These are phyloP conservation scores for Verticillium alfalfae DNA, from an alignment of 2,329 filamentous ascomycete genomes.

Conservation along the genomic window DNA sequence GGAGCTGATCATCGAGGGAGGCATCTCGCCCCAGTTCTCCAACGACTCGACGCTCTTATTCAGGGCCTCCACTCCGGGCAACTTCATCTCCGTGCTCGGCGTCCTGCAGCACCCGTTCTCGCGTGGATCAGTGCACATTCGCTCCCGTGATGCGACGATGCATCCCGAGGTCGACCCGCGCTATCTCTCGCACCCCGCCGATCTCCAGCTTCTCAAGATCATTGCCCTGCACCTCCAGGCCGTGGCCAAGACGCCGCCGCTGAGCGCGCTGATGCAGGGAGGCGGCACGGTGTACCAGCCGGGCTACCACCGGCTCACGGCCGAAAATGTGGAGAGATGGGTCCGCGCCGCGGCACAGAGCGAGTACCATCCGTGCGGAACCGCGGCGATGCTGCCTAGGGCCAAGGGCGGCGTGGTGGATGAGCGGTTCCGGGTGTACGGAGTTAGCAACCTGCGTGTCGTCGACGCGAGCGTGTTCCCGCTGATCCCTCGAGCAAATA, in stretches of 20 bases:
- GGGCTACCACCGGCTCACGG: slow-evolving; percentile 4
- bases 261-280: slow-evolving; percentile 5
- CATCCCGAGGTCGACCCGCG: slow-evolving; percentile 6
- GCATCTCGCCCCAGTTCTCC: slow-evolving; percentile 8
- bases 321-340: slow-evolving; percentile 4
- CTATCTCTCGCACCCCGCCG: slow-evolving; percentile 7
- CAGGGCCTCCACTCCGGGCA: not conserved
- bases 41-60: slow-evolving; percentile 8
- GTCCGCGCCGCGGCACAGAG: slow-evolving; percentile 4
- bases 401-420: slow-evolving; percentile 23
- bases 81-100: slow-evolving; percentile 6
- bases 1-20: slow-evolving; percentile 7
- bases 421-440: slow-evolving; percentile 20
- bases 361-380: slow-evolving; percentile 9
- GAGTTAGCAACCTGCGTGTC: slow-evolving; percentile 18
- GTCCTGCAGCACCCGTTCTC: slow-evolving; percentile 9
- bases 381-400: slow-evolving; percentile 8
- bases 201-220: slow-evolving; percentile 2
- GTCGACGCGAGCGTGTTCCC: slow-evolving; percentile 24
- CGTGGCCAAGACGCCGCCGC: slow-evolving; percentile 2
- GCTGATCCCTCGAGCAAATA: slow-evolving; percentile 21
- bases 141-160: not conserved
- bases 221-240: slow-evolving; percentile 6
- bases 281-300: slow-evolving; percentile 5
- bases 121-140: slow-evolving; percentile 6